Conservation (phyloP, 2,329 filamentous ascomycete species). For the Raffaelea deltoideospora region DNA sequence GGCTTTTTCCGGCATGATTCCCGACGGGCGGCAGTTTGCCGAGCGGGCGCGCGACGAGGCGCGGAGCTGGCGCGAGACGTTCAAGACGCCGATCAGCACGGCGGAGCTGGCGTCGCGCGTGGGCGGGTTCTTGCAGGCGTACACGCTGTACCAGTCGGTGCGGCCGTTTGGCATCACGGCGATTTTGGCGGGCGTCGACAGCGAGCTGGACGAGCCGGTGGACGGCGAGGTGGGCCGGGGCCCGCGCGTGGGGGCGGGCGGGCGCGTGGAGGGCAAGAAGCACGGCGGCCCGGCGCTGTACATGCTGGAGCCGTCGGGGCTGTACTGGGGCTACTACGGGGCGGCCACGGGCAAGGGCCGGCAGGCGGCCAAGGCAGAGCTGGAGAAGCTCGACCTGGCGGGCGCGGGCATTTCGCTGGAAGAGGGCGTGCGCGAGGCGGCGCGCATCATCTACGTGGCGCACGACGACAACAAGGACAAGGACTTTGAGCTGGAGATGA, state of each 20-base stretch:
- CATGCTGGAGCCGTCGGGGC: conserved; percentile 96
- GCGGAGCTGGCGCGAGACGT: conserved; percentile 75
- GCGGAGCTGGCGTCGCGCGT: conserved; percentile 81
- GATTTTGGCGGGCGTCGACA: conserved; percentile 88
- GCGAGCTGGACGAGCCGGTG: conserved; percentile 68
- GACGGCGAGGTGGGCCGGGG: conserved; percentile 83
- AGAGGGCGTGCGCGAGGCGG: conserved; percentile 90
- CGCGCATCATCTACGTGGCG: conserved; percentile 89
- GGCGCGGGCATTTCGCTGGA: conserved; percentile 62
- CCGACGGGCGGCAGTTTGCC: conserved; percentile 89
- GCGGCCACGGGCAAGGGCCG: conserved; percentile 94
- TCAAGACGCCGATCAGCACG: conserved; percentile 87
- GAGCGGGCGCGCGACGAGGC: conserved; percentile 91
- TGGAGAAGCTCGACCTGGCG: conserved; percentile 89
- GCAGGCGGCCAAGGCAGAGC: conserved; percentile 92
- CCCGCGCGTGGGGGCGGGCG: conserved; percentile 64
- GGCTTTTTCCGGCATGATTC: conserved; percentile 88
- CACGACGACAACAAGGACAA: conserved; percentile 99
- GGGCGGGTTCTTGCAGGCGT: conserved; percentile 91
- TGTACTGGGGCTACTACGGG: conserved; percentile 99
- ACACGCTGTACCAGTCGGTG: conserved; percentile 93
- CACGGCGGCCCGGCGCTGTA: conserved; percentile 87
- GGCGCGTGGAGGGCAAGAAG: conserved; percentile 58
- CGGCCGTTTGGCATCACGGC: conserved; percentile 93
- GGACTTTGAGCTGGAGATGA: conserved; percentile 99